A percentile compares a stretch with the other conserved stretches of the same genome.
phyloP scores from a whole-genome alignment of 129 eudicot genomes.

The Chrysanthemum seticuspe region DNA sequence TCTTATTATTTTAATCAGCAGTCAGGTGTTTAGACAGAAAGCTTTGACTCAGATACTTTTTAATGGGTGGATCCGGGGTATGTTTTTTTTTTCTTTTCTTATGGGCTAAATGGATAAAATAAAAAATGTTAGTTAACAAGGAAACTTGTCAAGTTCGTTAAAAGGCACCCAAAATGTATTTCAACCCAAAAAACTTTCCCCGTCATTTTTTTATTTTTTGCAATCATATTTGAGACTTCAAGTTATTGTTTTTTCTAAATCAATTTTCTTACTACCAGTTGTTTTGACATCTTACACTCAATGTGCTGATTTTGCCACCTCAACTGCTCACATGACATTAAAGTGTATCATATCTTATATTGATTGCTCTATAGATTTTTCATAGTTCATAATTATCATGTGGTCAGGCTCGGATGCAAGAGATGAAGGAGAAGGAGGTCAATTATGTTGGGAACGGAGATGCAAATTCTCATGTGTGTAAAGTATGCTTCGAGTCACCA shows the following conservation, averaged over 20 bases:
- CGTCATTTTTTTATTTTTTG: not conserved
- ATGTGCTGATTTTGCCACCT: not conserved
- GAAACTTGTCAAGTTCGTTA: not conserved
- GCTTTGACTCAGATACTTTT: not conserved
- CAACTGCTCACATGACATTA: not conserved
- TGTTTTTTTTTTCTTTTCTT: not conserved
- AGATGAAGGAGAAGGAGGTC: slow-evolving; percentile 80
- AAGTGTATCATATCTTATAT: not conserved
- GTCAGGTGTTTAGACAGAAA: not conserved
- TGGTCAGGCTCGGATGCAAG: slow-evolving; percentile 94
- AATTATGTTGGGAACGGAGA: slow-evolving; percentile 75
- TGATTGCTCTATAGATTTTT: not conserved
- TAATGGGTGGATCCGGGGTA: not conserved
- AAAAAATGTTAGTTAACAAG: not conserved
- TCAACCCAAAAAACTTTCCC: not conserved
- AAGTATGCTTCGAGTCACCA: slow-evolving; percentile 90
- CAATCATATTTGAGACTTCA: not conserved
- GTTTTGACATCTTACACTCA: not conserved
- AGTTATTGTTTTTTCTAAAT: no score
- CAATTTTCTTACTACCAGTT: not conserved
- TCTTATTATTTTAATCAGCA: not conserved
- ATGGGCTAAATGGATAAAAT: not conserved
- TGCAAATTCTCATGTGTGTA: slow-evolving; percentile 85
- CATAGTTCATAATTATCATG: slow-evolving; percentile 16
- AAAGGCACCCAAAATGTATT: not conserved